Percentiles rank a stretch among this genome's conserved stretches.
phyloP scores from a whole-genome alignment of 805 yeast genomes.

The Schizosaccharomyces japonicus region DNA sequence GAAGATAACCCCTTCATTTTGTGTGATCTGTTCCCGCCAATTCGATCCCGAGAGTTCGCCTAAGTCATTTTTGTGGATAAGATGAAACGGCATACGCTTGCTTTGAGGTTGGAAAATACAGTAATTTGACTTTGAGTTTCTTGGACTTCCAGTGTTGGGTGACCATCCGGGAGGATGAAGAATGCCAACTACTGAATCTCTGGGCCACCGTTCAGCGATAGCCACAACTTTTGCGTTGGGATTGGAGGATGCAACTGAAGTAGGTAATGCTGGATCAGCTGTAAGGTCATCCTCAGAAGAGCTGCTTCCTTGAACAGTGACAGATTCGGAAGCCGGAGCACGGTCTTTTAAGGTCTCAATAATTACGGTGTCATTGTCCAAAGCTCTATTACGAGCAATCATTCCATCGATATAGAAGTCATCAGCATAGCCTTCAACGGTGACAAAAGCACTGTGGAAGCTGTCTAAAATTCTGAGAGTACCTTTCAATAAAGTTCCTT shows the following conservation, averaged over 20 bases:
- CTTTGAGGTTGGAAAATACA: slow-evolving; percentile 81
- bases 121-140: background rate
- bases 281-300: background rate
- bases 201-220: slow-evolving; percentile 72
- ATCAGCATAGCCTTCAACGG: background rate
- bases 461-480: background rate
- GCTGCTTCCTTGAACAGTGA: background rate
- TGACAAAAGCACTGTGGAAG: background rate
- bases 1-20: background rate
- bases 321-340: background rate
- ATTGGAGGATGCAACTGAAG: slow-evolving; percentile 17
- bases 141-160: slow-evolving; percentile 32
- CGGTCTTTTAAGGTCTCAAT: slow-evolving; percentile 69
- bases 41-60: background rate
- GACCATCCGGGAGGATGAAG: slow-evolving; percentile 41
- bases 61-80: background rate
- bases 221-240: slow-evolving; percentile 93
- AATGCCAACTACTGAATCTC: slow-evolving; percentile 83
- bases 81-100: slow-evolving; percentile 38
- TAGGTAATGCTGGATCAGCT: background rate
- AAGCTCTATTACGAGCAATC: slow-evolving; percentile 39
- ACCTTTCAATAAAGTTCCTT: background rate
- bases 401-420: background rate
- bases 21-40: background rate
- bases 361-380: slow-evolving; percentile 76